Conservation (phyloP, 2,329 filamentous ascomycete species). For the Calonectria hongkongensis region DNA sequence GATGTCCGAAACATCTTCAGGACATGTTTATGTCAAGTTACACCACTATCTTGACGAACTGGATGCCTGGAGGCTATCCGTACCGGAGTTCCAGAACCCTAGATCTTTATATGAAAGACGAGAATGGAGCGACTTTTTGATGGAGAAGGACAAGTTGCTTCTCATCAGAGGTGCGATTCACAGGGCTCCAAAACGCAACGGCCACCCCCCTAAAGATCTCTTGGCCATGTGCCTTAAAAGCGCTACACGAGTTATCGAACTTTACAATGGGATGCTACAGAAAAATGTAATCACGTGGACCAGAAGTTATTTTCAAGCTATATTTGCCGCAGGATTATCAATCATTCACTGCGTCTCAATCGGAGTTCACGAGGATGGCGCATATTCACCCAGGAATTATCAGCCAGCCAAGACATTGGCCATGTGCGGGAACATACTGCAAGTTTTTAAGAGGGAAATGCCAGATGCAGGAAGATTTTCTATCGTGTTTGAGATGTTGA, state of each 20-base stretch:
- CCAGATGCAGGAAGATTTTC: conserved; percentile 47
- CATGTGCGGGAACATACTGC: conserved; percentile 21
- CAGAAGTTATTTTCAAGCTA: conserved; percentile 68
- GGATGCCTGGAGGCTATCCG: conserved; percentile 58
- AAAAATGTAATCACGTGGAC: conserved; percentile 64
- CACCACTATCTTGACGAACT: conserved; percentile 59
- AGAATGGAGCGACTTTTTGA: conserved; percentile 67
- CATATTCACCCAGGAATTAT: conserved; percentile 22
- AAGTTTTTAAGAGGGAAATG: conserved; percentile 37
- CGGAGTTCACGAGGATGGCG: conserved; percentile 17
- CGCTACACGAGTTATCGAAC: conserved; percentile 60
- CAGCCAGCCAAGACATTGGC: conserved; percentile 22
- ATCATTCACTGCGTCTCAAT: conserved; percentile 57
- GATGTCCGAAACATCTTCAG: conserved; percentile 33
- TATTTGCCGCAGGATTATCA: conserved; percentile 66
- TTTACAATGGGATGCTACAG: conserved; percentile 61
- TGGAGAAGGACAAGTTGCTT: conserved; percentile 62
- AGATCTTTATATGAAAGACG: conserved; percentile 64
- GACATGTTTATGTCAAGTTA: conserved; percentile 53
- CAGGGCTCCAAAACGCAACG: conserved; percentile 59
- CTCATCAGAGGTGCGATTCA: conserved; percentile 65
- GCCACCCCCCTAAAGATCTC: conserved; percentile 58
- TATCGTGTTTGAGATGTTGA: conserved; percentile 46
- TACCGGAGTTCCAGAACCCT: conserved; percentile 58
- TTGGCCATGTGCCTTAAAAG: conserved; percentile 59